Evolutionary conservation across 2,329 filamentous ascomycete genomes (phyloP).

Genomic region (Cyphellophora europaea): DNA sequence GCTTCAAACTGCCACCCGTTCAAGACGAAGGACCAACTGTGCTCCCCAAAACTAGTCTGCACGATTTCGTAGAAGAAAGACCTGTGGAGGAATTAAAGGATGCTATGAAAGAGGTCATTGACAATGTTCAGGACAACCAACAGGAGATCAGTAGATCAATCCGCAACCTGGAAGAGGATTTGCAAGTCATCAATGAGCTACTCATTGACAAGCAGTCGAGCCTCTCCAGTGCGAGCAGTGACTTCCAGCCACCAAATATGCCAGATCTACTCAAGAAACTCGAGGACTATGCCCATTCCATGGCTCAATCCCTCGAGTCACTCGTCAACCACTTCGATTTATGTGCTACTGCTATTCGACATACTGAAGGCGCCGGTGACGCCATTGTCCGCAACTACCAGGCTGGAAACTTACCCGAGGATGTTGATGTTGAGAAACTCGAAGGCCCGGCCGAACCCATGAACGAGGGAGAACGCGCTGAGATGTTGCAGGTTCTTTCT

Average conservation of each 20-base stretch:
- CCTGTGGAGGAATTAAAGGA: slow-evolving; percentile 50
- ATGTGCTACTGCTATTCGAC: slow-evolving; percentile 81
- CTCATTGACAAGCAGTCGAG: slow-evolving; percentile 25
- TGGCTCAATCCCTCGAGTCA: slow-evolving; percentile 71
- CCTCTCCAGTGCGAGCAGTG: slow-evolving; percentile 21
- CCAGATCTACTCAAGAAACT: slow-evolving; percentile 51
- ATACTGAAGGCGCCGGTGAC: slow-evolving; percentile 72
- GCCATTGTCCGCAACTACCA: slow-evolving; percentile 45
- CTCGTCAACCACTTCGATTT: slow-evolving; percentile 85
- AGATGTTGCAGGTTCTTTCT: slow-evolving; percentile 71
- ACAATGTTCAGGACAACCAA: slow-evolving; percentile 52
- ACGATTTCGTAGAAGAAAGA: slow-evolving; percentile 58
- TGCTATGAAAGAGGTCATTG: slow-evolving; percentile 50
- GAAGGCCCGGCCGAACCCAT: slow-evolving; percentile 56
- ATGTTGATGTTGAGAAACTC: slow-evolving; percentile 32
- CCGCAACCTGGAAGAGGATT: slow-evolving; percentile 63
- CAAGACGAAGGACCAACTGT: neutral
- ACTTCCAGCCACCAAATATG: slow-evolving; percentile 31
- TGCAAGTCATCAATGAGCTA: slow-evolving; percentile 54
- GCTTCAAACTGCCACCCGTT: slow-evolving; percentile 36
- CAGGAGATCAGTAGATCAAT: slow-evolving; percentile 45
- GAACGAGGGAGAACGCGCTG: slow-evolving; percentile 63
- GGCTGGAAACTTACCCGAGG: slow-evolving; percentile 50
- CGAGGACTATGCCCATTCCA: slow-evolving; percentile 66
- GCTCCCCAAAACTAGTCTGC: slow-evolving; percentile 43